Percentiles rank a stretch among this genome's conserved stretches.
phyloP scores from a whole-genome alignment of 495 filamentous ascomycete species.

The Trichoderma asperelloides region DNA sequence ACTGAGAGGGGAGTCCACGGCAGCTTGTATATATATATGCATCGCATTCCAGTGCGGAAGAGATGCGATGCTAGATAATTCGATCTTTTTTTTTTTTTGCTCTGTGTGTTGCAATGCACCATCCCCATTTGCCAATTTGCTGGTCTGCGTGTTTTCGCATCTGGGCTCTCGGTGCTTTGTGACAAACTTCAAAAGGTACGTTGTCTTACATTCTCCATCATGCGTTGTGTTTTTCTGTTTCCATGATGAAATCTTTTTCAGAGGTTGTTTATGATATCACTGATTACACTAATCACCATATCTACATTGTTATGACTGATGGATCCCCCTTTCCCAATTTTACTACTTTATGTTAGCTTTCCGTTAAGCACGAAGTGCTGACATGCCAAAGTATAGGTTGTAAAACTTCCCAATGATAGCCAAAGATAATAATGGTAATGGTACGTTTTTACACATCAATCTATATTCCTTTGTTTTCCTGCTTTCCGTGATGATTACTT shows the following conservation, averaged over 20 bases:
- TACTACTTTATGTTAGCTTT: background rate
- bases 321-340: background rate
- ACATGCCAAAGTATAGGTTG: too few relatives aligned
- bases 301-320: conserved; percentile 25
- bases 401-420: too few relatives aligned
- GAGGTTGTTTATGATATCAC: conserved; percentile 43
- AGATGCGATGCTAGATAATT: conserved; percentile 18
- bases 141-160: background rate
- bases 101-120: background rate
- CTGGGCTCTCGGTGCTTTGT: background rate
- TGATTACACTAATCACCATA: conserved; percentile 35
- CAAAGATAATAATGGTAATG: too few relatives aligned
- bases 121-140: background rate
- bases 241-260: conserved; percentile 28
- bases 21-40: conserved; percentile 19
- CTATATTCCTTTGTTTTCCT: too few relatives aligned
- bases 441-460: too few relatives aligned
- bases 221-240: conserved; percentile 1
- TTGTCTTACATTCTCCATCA: conserved; percentile 5
- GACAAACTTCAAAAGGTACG: conserved; percentile 15
- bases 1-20: conserved; percentile 9
- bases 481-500: too few relatives aligned
- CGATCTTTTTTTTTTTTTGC: conserved; percentile 18
- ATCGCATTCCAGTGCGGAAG: conserved; percentile 9
- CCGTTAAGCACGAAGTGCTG: too few relatives aligned